Conservation (phyloP, 176 grass and related monocot genomes). For the Rhynchospora breviuscula region DNA sequence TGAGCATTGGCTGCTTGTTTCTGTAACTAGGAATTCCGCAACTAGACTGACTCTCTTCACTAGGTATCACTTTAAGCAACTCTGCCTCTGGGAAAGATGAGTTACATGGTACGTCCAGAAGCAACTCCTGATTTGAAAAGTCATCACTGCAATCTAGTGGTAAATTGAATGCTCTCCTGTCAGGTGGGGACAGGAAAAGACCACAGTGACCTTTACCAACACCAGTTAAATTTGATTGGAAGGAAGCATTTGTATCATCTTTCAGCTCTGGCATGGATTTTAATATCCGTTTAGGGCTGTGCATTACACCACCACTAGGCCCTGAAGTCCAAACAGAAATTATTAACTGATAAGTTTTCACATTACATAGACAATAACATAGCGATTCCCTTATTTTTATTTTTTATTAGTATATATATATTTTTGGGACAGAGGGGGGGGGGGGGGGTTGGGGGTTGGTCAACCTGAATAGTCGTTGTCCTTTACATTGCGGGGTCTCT, state of each 20-base stretch:
- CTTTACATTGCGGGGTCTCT: slow-evolving; percentile 49
- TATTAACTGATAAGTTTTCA: neutral
- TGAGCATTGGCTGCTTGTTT: slow-evolving; percentile 40
- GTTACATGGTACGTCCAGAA: slow-evolving; percentile 64
- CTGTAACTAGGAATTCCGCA: slow-evolving; percentile 28
- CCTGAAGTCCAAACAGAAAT: slow-evolving; percentile 39
- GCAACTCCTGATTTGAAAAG: slow-evolving; percentile 66
- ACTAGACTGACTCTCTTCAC: slow-evolving; percentile 45
- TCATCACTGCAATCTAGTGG: slow-evolving; percentile 39
- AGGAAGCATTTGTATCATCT: slow-evolving; percentile 26
- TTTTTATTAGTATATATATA: neutral
- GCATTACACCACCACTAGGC: slow-evolving; percentile 29
- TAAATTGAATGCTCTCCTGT: slow-evolving; percentile 44
- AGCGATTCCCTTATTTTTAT: neutral
- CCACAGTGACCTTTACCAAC: slow-evolving; percentile 28
- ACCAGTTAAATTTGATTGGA: slow-evolving; percentile 32
- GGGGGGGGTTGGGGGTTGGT: neutral
- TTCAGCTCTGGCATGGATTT: slow-evolving; percentile 25
- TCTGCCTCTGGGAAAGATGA: slow-evolving; percentile 66
- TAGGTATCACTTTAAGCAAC: slow-evolving; percentile 43
- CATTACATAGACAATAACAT: neutral
- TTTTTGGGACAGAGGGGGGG: neutral
- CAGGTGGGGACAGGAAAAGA: slow-evolving; percentile 49
- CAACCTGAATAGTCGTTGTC: slow-evolving; percentile 58
- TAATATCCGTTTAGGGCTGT: slow-evolving; percentile 47